Evolutionary conservation across 139 green algal genomes (phyloP), one percentile per base, ranked within the genome.

Genomic region (Chlamydomonas schloesseri): DNA sequence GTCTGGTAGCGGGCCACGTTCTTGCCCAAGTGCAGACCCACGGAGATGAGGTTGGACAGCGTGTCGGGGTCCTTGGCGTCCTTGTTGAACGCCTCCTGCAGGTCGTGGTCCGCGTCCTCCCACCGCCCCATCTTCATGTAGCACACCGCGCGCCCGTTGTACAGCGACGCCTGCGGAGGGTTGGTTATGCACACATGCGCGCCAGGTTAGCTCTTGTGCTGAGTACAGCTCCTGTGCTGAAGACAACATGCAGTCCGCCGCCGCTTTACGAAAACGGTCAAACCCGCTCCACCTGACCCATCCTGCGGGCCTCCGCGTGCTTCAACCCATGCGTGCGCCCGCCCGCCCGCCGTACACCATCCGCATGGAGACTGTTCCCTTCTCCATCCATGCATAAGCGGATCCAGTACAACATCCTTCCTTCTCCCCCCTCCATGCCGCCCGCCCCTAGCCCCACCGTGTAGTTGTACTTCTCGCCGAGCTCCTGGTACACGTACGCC

Each of bases 391-490:
- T n/a, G n/a, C n/a, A n/a, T n/a, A n/a, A n/a, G n/a, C n/a, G n/a
- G n/a, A n/a, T n/a, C n/a, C n/a, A n/a, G n/a, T n/a, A n/a, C n/a
- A n/a, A n/a, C n/a, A n/a, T n/a, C 55, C 55, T 60, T 23, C 18
- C 55, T 18, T 21, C 20, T 60, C 2, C 55, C 55, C 20, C 55
- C 55, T 50, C 42, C n/a, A 13, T 50, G 42, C 5, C 8, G 42
- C 62, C 2, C 62, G 17, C 11, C 62, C 26, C 2, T 2, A 31
- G 28, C 62, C 24, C 24, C 64, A 97, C 94, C 75, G 98, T 99
- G 95, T 95, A 99, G 33, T 77, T 95, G 93, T 96, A 98, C 94
- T 98, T 98, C 78, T 99, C 98, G 0, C 95, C 97, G 46, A 99
- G 90, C 93, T 99, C 98, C 88, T 96, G 94, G 88, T 96, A 99